Base-by-base conservation (phyloP, 805 yeast species). In the Zygosaccharomyces gambellarensis region DNA sequence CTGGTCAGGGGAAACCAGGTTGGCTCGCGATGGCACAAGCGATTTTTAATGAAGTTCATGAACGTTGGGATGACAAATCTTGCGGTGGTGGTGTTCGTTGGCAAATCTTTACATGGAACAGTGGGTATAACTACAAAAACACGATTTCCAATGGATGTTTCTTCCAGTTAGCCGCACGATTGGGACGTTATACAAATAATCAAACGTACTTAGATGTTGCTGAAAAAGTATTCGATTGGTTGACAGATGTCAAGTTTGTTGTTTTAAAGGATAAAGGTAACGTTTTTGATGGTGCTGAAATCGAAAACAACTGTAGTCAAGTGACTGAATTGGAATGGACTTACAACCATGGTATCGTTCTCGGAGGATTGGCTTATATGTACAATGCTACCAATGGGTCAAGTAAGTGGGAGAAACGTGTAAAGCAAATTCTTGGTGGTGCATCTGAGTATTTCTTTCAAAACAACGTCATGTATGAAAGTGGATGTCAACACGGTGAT, bases 271-370 rank as follows among this genome's bases (percentile, higher is more conserved):
- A 85, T 55, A 77, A 77, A 12, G 71, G 74, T 39, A 68, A 72
- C 44, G 86, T 88, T n/a, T 83, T 76, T 61, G 96, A 88, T 64
- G 96, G 96, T 54, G 85, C 82, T 12, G 67, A 72, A 47, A 72
- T 77, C 39, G 76, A 65, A 14, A 71, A 67, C 39, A 67, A 85
- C 69, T 92, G 98, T 70, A 61, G 86, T 1, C 71, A 72, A n/a
- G 64, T 78, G 36, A 77, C 81, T 8, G 64, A 62, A 17, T 63
- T 70, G 29, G 78, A 77, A 62, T 86, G 90, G 89, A 72, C 82
- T 28, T 86, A 86, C 67, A 83, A 83, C 52, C 84, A 82, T 62
- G 94, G 87, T 36, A 67, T 84, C 12, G 70, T 82, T 55, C 59
- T 86, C 58, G 72, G 85, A 1, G 94, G 92, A 12, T 71, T 79